Evolutionary conservation across 2,329 filamentous ascomycete species (phyloP), one percentile per base, ranked within the genome.

Genomic region (Leptosphaerulina australis): DNA sequence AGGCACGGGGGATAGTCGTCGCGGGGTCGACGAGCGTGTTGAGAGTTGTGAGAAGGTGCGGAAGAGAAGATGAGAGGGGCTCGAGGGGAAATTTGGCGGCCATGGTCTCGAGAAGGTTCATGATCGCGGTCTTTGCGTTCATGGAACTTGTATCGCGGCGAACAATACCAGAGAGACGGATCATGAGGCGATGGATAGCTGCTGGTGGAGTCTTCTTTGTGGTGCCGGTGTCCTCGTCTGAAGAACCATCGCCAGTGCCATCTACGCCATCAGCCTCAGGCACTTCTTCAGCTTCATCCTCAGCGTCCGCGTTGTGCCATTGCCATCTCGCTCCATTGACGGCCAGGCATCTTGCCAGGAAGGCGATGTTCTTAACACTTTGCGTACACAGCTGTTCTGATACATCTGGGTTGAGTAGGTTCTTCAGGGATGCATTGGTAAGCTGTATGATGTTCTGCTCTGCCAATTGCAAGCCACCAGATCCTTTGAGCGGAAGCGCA

Each of bases 1-100:
- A 53, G 18, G 87, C 88, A 57, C 85, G 86, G 0, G 90, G 89
- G 11, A 82, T 76, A 0, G 88, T 83, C 39, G 93, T 91, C 1
- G 83, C 83, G 1, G 88, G 81, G 69, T 97, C 91, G 0, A 91
- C 95, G 28, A 99, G 78, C 68, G 94, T 90, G 67, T 93, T 87
- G 5, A 97, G 81, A 0, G 87, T 86, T 4, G 84, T 77, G 1
- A 90, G 78, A 34, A 89, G 78, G 20, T 79, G 78, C 57, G 85
- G 82, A 14, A 95, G 78, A 1, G 85, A 87, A 0, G 84, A 80
- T 1, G 77, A 69, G 7, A 93, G 78, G 3, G 83, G 77, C 2
- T 81, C 75, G 1, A 75, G 67, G 0, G 85, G 77, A 2, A 90
- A 78, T 31, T 85, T 83, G 43, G 81, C 81, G 59, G 83, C 82